A percentile compares a stretch with the other conserved stretches of the same genome.
phyloP scores from a whole-genome alignment of 768 basidiomycete species.

The Psilocybe sp. region DNA sequence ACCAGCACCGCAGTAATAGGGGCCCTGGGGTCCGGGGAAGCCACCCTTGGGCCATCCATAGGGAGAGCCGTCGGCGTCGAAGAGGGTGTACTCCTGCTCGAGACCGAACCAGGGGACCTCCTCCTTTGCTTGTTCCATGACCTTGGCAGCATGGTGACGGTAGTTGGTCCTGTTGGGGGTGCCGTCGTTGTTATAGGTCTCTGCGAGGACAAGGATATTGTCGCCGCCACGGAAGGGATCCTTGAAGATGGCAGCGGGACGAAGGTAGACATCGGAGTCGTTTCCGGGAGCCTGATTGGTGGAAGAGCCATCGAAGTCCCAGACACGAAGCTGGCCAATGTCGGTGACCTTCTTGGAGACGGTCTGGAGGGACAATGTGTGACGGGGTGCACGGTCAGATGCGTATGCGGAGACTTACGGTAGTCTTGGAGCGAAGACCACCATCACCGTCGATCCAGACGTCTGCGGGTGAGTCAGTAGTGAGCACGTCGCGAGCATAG shows the following conservation, averaged over 20 bases:
- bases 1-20: constrained; percentile 99
- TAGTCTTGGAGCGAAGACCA: constrained; percentile 96
- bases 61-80: constrained; percentile 87
- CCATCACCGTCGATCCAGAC: constrained; percentile 98
- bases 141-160: constrained; percentile 91
- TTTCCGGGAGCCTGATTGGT: constrained; percentile 95
- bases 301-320: constrained; percentile 99
- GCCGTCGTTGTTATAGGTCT: constrained; percentile 98
- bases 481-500: constrained; percentile 12
- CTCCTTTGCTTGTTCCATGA: constrained; percentile 90
- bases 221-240: constrained; percentile 99
- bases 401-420: constrained; percentile 44
- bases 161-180: constrained; percentile 96
- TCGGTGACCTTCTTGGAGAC: constrained; percentile 82
- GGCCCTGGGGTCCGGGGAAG: constrained; percentile 99
- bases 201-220: constrained; percentile 96
- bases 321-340: constrained; percentile 89
- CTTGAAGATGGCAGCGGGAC: constrained; percentile 95
- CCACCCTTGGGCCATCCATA: constrained; percentile 98
- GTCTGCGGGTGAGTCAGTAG: constrained; percentile 48
- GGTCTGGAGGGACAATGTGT: constrained; percentile 50
- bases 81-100: constrained; percentile 98
- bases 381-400: constrained; percentile 4
- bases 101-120: constrained; percentile 92
- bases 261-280: constrained; percentile 98